Evolutionary conservation across 1,284 basidiomycete species (phyloP).

Genomic region (Mycena citricolor): DNA sequence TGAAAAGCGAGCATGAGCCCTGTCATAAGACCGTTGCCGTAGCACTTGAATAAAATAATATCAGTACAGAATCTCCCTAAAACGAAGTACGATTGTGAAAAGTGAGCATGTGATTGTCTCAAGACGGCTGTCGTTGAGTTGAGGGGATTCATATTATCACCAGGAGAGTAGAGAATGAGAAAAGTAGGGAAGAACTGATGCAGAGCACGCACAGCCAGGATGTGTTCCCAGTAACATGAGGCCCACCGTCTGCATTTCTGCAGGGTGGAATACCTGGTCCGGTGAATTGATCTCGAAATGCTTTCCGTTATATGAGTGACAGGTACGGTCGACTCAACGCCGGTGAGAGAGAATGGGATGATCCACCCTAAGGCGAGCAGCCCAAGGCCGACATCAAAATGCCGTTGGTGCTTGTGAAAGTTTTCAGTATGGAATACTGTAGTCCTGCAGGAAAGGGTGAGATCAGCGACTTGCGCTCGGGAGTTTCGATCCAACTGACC

Average conservation of each 20-base stretch:
- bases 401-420: too few relatives aligned
- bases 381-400: conserved; percentile 13
- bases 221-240: background rate
- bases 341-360: conserved; percentile 6
- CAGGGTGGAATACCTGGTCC: conserved; percentile 24
- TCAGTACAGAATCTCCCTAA: too few relatives aligned
- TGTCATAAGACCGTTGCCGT: too few relatives aligned
- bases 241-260: conserved; percentile 11
- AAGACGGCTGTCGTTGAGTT: conserved; percentile 11
- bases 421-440: too few relatives aligned
- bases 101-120: too few relatives aligned
- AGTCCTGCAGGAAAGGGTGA: too few relatives aligned
- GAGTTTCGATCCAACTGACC: too few relatives aligned
- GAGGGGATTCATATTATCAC: conserved; percentile 12
- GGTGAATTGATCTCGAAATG: conserved; percentile 23
- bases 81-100: too few relatives aligned
- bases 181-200: background rate
- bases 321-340: conserved; percentile 14
- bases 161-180: background rate
- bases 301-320: conserved; percentile 25
- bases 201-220: conserved; percentile 11
- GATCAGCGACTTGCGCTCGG: too few relatives aligned
- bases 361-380: conserved; percentile 13
- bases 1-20: too few relatives aligned
- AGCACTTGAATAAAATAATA: background rate